A percentile compares a stretch with the other conserved stretches of the same genome.
These are phyloP conservation scores for Rhizoclosmatium globosum DNA, from an alignment of 192 early-diverging fungal genomes.

Conservation along the genomic window DNA sequence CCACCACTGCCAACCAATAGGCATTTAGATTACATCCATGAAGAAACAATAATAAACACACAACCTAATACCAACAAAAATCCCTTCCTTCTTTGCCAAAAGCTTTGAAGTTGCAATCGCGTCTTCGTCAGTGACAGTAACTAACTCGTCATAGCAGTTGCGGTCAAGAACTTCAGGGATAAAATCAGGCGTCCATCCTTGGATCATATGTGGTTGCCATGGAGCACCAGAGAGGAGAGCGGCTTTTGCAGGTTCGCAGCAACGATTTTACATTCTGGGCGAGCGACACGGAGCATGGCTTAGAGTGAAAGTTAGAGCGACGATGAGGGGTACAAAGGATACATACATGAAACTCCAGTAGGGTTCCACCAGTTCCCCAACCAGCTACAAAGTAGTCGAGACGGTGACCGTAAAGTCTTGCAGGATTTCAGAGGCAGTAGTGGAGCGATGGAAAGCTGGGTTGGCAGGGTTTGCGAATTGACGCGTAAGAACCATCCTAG, in stretches of 20 bases:
- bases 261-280: constrained; percentile 42
- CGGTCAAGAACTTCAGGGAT: constrained; percentile 45
- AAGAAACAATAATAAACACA: too few relatives aligned
- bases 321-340: background rate
- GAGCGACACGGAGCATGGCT: constrained; percentile 33
- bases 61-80: constrained; percentile 43
- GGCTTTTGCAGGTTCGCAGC: constrained; percentile 44
- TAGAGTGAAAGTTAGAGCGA: background rate
- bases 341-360: constrained; percentile 62
- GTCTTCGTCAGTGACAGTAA: constrained; percentile 35
- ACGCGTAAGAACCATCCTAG: constrained; percentile 48
- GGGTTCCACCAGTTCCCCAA: constrained; percentile 45
- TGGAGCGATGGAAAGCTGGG: constrained; percentile 49
- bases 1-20: background rate
- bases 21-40: too few relatives aligned
- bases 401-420: constrained; percentile 35
- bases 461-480: constrained; percentile 52
- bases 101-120: constrained; percentile 41
- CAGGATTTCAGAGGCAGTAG: constrained; percentile 48
- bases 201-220: constrained; percentile 38
- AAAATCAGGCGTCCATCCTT: constrained; percentile 52
- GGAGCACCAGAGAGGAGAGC: constrained; percentile 33
- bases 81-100: constrained; percentile 48
- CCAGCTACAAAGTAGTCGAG: constrained; percentile 48
- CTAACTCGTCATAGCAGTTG: constrained; percentile 39